phyloP scores from a whole-genome alignment of 176 grass and related monocot species.

The Aegilops speltoides region DNA sequence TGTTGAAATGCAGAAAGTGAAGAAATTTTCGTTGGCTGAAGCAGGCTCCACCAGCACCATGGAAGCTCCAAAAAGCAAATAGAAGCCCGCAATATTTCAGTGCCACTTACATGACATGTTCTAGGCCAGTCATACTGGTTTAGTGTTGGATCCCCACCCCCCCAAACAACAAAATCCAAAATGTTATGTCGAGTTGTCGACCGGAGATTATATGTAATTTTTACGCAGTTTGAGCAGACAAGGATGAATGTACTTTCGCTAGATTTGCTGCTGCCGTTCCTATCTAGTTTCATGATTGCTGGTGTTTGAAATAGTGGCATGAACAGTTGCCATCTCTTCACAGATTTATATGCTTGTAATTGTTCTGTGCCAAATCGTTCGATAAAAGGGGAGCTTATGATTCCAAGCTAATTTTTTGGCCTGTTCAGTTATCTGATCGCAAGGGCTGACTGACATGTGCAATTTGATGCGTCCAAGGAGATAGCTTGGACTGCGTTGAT shows the following conservation, averaged over 20 bases:
- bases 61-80: conserved; percentile 43
- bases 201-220: background rate
- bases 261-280: background rate
- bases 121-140: background rate
- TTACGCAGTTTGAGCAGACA: background rate
- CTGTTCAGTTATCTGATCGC: background rate
- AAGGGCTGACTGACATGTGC: background rate
- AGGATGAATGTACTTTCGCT: background rate
- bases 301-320: background rate
- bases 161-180: background rate
- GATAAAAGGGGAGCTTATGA: background rate
- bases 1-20: conserved; percentile 59
- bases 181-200: background rate
- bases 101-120: background rate
- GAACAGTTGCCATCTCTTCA: background rate
- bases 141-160: background rate
- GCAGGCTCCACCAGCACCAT: conserved; percentile 24
- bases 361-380: background rate
- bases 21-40: conserved; percentile 74
- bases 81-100: conserved; percentile 17
- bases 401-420: background rate
- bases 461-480: background rate
- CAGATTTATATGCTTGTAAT: background rate
- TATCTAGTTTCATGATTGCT: background rate
- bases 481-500: background rate